Base-by-base conservation (phyloP, 108 stramenopile species). In the Conticribra guillardii region DNA sequence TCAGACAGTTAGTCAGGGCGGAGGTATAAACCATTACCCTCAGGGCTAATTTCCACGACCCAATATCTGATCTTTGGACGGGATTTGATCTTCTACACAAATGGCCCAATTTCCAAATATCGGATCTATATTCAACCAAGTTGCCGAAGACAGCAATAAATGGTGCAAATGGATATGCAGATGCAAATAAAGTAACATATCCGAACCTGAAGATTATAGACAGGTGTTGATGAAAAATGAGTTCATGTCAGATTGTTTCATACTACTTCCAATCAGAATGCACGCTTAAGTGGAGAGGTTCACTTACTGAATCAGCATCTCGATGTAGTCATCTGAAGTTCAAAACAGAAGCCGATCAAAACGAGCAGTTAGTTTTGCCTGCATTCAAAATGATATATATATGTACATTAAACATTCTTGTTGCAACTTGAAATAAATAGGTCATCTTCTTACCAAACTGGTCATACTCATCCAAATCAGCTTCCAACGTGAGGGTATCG, bases 171-270 rank as follows among this genome's bases (percentile, higher is more conserved):
- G 93, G 93, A 65, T 87, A 95, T 3, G 91, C 93, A 4, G 84
- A 81, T 0, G 93, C 93, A 70, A 95, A 95, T 31, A 95, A 54
- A 8, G 89, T 92, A 24, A 90, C 85, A 69, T 95, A 95, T 26
- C 91, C 91, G 59, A 92, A 85, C n/a, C n/a, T n/a, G n/a, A n/a
- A n/a, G n/a, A n/a, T n/a, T n/a, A n/a, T n/a, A n/a, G n/a, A n/a
- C n/a, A n/a, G n/a, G n/a, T n/a, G n/a, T n/a, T n/a, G n/a, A n/a
- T n/a, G n/a, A n/a, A n/a, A n/a, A n/a, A n/a, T n/a, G n/a, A n/a
- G n/a, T n/a, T n/a, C n/a, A n/a, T n/a, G n/a, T n/a, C n/a, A n/a
- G n/a, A n/a, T n/a, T n/a, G n/a, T n/a, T n/a, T n/a, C n/a, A n/a
- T n/a, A n/a, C n/a, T n/a, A n/a, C n/a, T n/a, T n/a, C n/a, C n/a